Evolutionary conservation across 495 filamentous ascomycete species (phyloP).

Genomic region (Entonaema liquescens): DNA sequence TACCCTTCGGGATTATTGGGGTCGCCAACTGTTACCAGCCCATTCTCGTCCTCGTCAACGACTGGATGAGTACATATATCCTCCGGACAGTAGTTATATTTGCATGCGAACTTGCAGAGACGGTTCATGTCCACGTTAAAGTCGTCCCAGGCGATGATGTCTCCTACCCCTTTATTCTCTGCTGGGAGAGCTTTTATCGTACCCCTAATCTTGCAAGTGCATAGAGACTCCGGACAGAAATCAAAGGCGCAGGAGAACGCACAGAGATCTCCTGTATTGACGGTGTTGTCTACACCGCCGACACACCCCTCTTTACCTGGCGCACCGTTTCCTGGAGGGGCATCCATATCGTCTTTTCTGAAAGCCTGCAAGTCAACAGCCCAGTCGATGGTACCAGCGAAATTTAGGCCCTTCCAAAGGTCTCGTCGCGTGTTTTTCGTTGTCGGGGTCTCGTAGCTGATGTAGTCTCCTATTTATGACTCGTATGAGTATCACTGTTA

Average conservation of each 20-base stretch:
- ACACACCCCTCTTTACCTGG: background rate
- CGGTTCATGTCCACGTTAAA: background rate
- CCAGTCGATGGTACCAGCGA: conserved; percentile 16
- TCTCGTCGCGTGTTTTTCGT: conserved; percentile 5
- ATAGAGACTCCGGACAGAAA: background rate
- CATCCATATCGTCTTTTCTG: too few relatives aligned
- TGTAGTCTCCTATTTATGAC: background rate
- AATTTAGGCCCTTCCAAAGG: conserved; percentile 6
- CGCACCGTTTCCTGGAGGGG: too few relatives aligned
- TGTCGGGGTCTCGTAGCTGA: background rate
- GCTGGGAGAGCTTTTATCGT: background rate
- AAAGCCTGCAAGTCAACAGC: conserved; percentile 12
- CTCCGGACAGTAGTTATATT: background rate
- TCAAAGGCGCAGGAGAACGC: background rate
- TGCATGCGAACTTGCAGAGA: background rate
- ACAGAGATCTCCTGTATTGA: background rate
- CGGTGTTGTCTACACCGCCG: background rate
- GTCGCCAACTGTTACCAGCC: background rate
- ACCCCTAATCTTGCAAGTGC: background rate
- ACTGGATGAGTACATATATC: background rate
- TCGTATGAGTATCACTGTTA: background rate
- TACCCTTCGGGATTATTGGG: background rate
- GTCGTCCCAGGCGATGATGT: background rate
- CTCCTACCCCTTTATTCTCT: background rate
- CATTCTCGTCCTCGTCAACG: background rate